Base-by-base conservation (phyloP, 108 stramenopile genomes). In the Nannochloropsis gaditana region DNA sequence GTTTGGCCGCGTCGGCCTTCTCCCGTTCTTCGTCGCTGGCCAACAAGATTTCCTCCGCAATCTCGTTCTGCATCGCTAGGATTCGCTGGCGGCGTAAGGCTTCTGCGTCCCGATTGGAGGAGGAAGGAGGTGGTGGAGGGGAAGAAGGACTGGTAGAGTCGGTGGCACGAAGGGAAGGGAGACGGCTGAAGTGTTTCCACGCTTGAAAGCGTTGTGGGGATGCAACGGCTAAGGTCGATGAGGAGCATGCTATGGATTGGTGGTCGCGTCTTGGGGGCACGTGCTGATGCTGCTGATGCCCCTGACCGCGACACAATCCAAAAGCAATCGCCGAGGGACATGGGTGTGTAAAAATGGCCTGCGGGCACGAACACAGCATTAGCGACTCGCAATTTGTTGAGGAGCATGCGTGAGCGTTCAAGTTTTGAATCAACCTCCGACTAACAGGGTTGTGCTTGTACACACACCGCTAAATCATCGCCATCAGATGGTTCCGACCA, bases 51-150 rank as follows among this genome's bases (percentile, higher is more conserved):
- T 73, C 59, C 6, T 73, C 59, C 3, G 19, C n/a, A n/a, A 73
- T 73, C n/a, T 73, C 59, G 4, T 73, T 73, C n/a, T 73, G 59
- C 59, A 73, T 73, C 4, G 59, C 59, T 8, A 73, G n/a, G 8
- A 73, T 73, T n/a, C 59, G 59, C n/a, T 73, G 59, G 3, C 59
- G 59, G n/a, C 59, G 59, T n/a, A 73, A n/a, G 59, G 59, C 59
- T 73, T 73, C 59, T 73, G 15, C n/a, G 2, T 73, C 59, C 19
- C 59, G 59, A 2, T 73, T 2, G 59, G 59, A 5, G 59, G 59
- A n/a, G 59, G 59, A n/a, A 73, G 15, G 4, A 3, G 59, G 59
- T 4, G 59, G 59, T 0, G 59, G 8, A 3, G 59, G 59, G 4
- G 6, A n/a, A 31, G 31, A 31, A 31, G 31, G 31, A 31, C 31